phyloP scores from a whole-genome alignment of 495 filamentous ascomycete species.

The Penicillium maclennaniae region DNA sequence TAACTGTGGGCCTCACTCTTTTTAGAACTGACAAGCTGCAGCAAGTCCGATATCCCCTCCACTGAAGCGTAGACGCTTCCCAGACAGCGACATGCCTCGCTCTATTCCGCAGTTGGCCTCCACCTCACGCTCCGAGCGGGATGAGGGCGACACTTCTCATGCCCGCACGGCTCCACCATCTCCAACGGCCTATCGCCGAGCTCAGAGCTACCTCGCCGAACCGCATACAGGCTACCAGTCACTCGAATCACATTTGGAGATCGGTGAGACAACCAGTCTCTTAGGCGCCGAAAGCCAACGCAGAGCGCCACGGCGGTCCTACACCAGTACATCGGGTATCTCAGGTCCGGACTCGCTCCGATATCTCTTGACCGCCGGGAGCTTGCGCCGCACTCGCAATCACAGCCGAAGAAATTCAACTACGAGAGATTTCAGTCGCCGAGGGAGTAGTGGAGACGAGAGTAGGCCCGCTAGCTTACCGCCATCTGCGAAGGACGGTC shows the following conservation, averaged over 20 bases:
- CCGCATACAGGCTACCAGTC: conserved; percentile 38
- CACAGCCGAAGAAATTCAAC: conserved; percentile 66
- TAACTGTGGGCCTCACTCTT: neutral
- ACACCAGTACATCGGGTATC: conserved; percentile 35
- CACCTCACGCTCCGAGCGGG: conserved; percentile 18
- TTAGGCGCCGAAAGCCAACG: conserved; percentile 24
- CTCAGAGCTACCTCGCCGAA: conserved; percentile 35
- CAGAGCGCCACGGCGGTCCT: conserved; percentile 33
- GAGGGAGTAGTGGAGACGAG: conserved; percentile 40
- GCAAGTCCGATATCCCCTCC: conserved; percentile 2
- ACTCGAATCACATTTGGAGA: conserved; percentile 32
- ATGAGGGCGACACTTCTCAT: conserved; percentile 14
- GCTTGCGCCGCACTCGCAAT: conserved; percentile 52
- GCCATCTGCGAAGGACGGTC: conserved; percentile 54
- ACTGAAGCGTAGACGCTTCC: conserved; percentile 11
- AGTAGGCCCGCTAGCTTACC: conserved; percentile 37
- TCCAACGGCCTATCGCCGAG: conserved; percentile 33
- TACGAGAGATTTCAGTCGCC: conserved; percentile 48
- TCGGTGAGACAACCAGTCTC: conserved; percentile 37
- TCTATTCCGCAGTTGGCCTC: conserved; percentile 21
- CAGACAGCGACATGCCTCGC: conserved; percentile 25
- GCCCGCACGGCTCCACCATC: conserved; percentile 40
- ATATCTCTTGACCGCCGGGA: conserved; percentile 33
- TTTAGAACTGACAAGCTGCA: conserved; percentile 1
- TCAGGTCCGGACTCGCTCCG: conserved; percentile 33